Evolutionary conservation across 1,284 basidiomycete species (phyloP).

Genomic region (Pascua sp.): DNA sequence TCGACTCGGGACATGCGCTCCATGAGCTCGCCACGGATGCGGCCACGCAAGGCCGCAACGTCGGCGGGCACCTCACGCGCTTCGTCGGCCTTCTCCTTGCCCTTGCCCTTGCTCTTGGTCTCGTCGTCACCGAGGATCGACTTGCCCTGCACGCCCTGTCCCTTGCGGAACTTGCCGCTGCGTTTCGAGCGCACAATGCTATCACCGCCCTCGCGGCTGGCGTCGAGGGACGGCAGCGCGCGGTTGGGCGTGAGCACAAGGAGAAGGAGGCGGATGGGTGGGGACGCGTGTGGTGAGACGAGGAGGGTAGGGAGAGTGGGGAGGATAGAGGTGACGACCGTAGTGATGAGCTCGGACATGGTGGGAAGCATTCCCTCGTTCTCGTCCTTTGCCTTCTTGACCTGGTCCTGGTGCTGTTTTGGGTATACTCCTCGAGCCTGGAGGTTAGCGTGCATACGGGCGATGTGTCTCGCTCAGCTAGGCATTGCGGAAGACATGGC

Average conservation of each 20-base stretch:
- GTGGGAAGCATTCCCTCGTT: slow-evolving; percentile 64
- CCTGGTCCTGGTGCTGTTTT: slow-evolving; percentile 52
- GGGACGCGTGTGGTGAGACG: slow-evolving; percentile 80
- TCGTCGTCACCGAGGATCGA: slow-evolving; percentile 43
- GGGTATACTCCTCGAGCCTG: slow-evolving; percentile 66
- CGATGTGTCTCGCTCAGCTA: not conserved
- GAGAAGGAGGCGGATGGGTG: slow-evolving; percentile 75
- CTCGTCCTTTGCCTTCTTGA: slow-evolving; percentile 13
- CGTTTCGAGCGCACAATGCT: slow-evolving; percentile 46
- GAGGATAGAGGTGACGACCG: slow-evolving; percentile 32
- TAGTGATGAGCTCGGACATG: slow-evolving; percentile 53
- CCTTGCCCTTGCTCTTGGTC: slow-evolving; percentile 15
- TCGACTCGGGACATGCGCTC: slow-evolving; percentile 65
- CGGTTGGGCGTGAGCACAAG: slow-evolving; percentile 60
- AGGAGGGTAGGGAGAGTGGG: slow-evolving; percentile 63
- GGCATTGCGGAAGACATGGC: not conserved
- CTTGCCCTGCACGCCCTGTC: slow-evolving; percentile 46
- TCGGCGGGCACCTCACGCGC: slow-evolving; percentile 34
- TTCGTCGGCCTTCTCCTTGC: slow-evolving; percentile 21
- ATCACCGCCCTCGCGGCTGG: slow-evolving; percentile 14
- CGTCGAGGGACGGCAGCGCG: slow-evolving; percentile 53
- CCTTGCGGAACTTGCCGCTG: slow-evolving; percentile 44
- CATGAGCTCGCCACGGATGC: slow-evolving; percentile 57
- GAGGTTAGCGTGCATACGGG: too few species aligned
- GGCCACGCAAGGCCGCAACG: slow-evolving; percentile 19